A percentile compares a stretch with the other conserved stretches of the same genome.
These are phyloP conservation scores for Fusarium armeniacum DNA, from an alignment of 2,329 filamentous ascomycete species.

Conservation along the genomic window DNA sequence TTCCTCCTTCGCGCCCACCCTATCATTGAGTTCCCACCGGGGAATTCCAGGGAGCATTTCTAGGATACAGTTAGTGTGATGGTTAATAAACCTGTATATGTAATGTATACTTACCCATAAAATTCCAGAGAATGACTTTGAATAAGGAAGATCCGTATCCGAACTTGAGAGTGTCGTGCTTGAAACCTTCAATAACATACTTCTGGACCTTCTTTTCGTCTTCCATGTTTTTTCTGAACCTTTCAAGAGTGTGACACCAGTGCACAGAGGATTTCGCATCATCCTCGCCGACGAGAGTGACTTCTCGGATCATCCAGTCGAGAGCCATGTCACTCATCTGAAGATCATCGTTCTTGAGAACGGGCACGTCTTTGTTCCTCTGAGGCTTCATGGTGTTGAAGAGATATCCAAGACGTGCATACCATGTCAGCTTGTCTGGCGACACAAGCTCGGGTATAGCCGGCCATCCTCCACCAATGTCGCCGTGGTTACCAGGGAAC, in stretches of 20 bases:
- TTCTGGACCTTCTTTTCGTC: conserved; percentile 39
- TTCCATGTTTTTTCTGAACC: conserved; percentile 53
- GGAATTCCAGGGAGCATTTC: not conserved
- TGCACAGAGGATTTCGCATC: conserved; percentile 51
- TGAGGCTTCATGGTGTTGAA: conserved; percentile 53
- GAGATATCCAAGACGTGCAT: conserved; percentile 54
- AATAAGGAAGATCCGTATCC: conserved; percentile 55
- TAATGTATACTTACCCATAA: conserved; percentile 55
- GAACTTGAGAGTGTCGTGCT: conserved; percentile 57
- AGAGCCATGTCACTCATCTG: conserved; percentile 65
- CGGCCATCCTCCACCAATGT: conserved; percentile 67
- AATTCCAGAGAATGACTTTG: conserved; percentile 58
- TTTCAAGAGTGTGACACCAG: conserved; percentile 51
- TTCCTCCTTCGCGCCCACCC: too few species aligned
- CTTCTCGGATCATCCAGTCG: conserved; percentile 66
- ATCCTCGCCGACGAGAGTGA: conserved; percentile 55
- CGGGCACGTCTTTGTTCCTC: conserved; percentile 38
- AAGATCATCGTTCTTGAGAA: not conserved
- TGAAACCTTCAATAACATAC: conserved; percentile 40
- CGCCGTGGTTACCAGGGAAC: conserved; percentile 68
- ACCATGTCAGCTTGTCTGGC: conserved; percentile 46
- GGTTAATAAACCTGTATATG: accelerated
- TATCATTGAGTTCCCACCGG: conserved; percentile 3
- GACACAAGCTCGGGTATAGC: conserved; percentile 43
- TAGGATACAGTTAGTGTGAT: not conserved